These are phyloP conservation scores for Candida tallmaniae DNA, from an alignment of 805 yeast genomes.

Conservation along the genomic window DNA sequence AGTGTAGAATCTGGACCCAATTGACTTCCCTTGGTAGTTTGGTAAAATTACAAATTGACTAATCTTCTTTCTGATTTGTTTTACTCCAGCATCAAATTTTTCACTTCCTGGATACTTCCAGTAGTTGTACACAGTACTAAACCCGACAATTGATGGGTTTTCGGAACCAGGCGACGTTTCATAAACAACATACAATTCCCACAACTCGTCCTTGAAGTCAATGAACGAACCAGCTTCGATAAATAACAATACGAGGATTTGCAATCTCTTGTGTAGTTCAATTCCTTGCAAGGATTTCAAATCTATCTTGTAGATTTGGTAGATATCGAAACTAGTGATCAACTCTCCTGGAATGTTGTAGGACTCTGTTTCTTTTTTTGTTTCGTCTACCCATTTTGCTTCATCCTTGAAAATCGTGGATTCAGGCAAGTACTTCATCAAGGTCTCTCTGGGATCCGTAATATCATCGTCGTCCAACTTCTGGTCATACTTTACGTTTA, in stretches of 20 bases:
- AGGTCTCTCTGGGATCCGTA: constrained; percentile 53
- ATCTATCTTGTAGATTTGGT: constrained; percentile 48
- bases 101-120: constrained; percentile 63
- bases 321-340: constrained; percentile 20
- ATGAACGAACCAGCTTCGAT: constrained; percentile 94
- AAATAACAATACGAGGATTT: constrained; percentile 73
- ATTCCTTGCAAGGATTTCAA: constrained; percentile 38
- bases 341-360: constrained; percentile 41
- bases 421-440: constrained; percentile 59
- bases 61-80: constrained; percentile 60
- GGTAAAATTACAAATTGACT: constrained; percentile 87
- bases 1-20: constrained; percentile 67
- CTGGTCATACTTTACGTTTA: constrained; percentile 52
- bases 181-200: constrained; percentile 71
- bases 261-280: constrained; percentile 64
- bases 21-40: constrained; percentile 67
- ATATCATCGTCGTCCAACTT: constrained; percentile 52
- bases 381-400: constrained; percentile 56
- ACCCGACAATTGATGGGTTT: constrained; percentile 57
- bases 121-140: constrained; percentile 77
- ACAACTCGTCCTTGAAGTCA: constrained; percentile 65
- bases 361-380: constrained; percentile 42
- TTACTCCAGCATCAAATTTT: constrained; percentile 43
- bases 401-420: constrained; percentile 62
- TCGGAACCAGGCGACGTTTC: constrained; percentile 16